Evolutionary conservation across 345 rosid genomes (phyloP).

Genomic region (Camelina hispida): DNA sequence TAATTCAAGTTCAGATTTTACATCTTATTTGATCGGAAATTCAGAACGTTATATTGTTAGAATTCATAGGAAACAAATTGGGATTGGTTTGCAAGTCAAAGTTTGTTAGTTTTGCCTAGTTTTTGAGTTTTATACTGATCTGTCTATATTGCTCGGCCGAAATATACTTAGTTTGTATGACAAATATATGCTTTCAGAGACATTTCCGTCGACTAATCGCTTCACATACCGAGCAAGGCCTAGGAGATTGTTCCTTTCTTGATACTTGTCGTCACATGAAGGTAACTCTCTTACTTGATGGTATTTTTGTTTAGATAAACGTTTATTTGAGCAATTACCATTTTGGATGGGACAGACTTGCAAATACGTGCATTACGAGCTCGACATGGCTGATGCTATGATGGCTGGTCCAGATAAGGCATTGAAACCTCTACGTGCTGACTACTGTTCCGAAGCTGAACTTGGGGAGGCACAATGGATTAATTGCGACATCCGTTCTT

Average conservation of each 20-base stretch:
- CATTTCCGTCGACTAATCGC: slow-evolving; percentile 95
- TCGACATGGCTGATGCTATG: slow-evolving; percentile 83
- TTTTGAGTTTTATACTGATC: not conserved
- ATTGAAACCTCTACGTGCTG: slow-evolving; percentile 88
- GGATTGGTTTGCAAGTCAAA: not conserved
- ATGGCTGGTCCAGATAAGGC: slow-evolving; percentile 67
- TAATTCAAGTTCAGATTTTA: slow-evolving; percentile 10
- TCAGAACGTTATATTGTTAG: not conserved
- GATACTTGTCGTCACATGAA: slow-evolving; percentile 99
- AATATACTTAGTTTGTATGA: not conserved
- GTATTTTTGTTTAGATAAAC: slow-evolving; percentile 3
- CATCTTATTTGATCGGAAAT: not conserved
- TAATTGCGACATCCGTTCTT: slow-evolving; percentile 86
- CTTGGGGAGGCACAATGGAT: slow-evolving; percentile 99
- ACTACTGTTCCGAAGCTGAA: slow-evolving; percentile 96
- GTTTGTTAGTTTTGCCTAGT: not conserved
- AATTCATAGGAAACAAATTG: not conserved
- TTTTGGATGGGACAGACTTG: slow-evolving; percentile 67
- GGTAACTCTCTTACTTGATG: slow-evolving; percentile 47
- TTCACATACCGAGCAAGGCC: slow-evolving; percentile 87
- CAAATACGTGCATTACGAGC: slow-evolving; percentile 97
- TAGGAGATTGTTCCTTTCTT: slow-evolving; percentile 98
- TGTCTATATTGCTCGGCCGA: slow-evolving; percentile 4
- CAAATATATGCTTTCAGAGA: slow-evolving; percentile 58
- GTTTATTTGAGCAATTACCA: not conserved